These are phyloP conservation scores for Komagataella ulmi DNA, from an alignment of 805 yeast genomes.

Conservation along the genomic window DNA sequence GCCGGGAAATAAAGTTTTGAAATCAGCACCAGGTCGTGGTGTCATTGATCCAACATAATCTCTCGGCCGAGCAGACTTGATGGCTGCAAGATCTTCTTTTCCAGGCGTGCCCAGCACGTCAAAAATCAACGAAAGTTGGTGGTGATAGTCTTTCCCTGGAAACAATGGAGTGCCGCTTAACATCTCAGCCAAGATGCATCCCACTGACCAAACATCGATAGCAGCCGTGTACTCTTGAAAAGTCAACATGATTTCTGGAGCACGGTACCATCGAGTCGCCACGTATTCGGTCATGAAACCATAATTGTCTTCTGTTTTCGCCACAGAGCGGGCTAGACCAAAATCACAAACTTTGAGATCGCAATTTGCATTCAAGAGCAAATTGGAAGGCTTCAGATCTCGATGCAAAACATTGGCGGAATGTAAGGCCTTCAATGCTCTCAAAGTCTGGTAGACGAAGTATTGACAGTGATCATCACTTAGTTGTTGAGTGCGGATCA, in stretches of 20 bases:
- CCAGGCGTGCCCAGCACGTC: constrained; percentile 82
- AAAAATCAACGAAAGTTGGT: constrained; percentile 76
- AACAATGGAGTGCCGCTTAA: constrained; percentile 76
- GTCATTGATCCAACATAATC: constrained; percentile 81
- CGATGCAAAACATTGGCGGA: constrained; percentile 91
- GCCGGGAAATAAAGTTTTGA: constrained; percentile 31
- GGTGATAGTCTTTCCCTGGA: constrained; percentile 90
- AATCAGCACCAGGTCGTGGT: constrained; percentile 46
- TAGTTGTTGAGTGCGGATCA: constrained; percentile 67
- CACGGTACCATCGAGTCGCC: constrained; percentile 96
- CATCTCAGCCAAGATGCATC: constrained; percentile 90
- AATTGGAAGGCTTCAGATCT: constrained; percentile 82
- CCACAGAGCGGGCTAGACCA: constrained; percentile 69
- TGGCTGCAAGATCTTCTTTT: constrained; percentile 61
- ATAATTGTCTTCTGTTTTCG: constrained; percentile 49
- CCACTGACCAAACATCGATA: constrained; percentile 94
- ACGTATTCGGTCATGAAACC: constrained; percentile 94
- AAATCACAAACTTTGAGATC: constrained; percentile 91
- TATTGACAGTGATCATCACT: constrained; percentile 92
- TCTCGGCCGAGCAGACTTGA: constrained; percentile 72
- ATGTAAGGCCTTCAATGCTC: constrained; percentile 86
- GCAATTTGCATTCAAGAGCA: constrained; percentile 81
- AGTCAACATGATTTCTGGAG: constrained; percentile 94
- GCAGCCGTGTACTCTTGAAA: constrained; percentile 90
- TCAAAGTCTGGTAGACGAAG: constrained; percentile 78